Base-by-base conservation (phyloP, 179 eudicot genomes). In the Nepenthes alata region DNA sequence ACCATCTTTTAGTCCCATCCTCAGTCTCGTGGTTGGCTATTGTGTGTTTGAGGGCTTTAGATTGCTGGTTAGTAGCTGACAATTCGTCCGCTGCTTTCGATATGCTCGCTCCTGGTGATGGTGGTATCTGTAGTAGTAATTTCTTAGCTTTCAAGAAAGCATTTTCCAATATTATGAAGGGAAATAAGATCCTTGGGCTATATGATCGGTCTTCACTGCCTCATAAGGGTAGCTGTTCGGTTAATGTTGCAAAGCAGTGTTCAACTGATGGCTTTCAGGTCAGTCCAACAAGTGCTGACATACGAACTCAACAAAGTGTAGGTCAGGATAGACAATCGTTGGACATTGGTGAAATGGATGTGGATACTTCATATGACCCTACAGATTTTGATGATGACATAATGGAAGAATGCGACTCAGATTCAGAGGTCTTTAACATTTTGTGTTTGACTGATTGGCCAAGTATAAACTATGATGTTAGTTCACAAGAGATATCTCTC, bases 401-500 rank as follows among this genome's bases (percentile, higher is more conserved):
- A n/a, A 63, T 67, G 72, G 94, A 78, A 66, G 94, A 90, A 39
- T 64, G 67, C 67, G 57, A 75, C 49, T 8, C 59, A 37, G 88
- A 75, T 64, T 50, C 67, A 52, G 88, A 87, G 62, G 72, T 74
- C 49, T 68, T 91, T 13, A 71, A 67, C 61, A 63, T 82, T 69
- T 74, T 94, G 73, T 72, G 86, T 74, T 75, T 74, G 59, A 75
- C 88, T 57, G 91, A 85, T 49, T 94, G 99, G 99, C 93, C 85
- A 44, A 79, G 76, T 70, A 84, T 90, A 70, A 64, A 58, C 10
- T 90, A 85, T 68, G 94, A 90, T 68, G 96, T 90, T 64, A 87
- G 99, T 72, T 81, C 85, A 41, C 87, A 82, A 74, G 86, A 83
- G 57, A 78, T 94, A 57, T 87, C 99, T 49, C 67, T 94, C 38